Percentiles rank a stretch among this genome's conserved stretches.
Evolutionary conservation across 2,329 filamentous ascomycete genomes (phyloP).

Genomic region (Neopestalotiopsis clavispora): DNA sequence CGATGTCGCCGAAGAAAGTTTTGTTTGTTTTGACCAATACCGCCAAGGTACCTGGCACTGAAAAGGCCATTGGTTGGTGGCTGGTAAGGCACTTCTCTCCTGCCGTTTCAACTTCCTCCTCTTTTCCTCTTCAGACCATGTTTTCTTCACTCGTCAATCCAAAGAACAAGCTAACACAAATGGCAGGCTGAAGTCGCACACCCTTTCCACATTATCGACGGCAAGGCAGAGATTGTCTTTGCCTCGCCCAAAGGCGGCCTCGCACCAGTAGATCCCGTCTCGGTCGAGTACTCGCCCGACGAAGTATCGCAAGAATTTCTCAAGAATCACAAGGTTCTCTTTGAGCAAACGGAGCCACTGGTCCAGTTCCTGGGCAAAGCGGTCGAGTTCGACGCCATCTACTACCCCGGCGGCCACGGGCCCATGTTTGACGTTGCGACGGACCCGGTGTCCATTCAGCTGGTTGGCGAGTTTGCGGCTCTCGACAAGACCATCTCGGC

Average conservation of each 20-base stretch:
- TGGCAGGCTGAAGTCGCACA: conserved; percentile 66
- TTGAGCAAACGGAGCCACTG: conserved; percentile 66
- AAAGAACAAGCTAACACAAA: not conserved
- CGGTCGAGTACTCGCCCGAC: conserved; percentile 62
- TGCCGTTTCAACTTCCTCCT: too few relatives aligned
- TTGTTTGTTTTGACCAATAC: conserved; percentile 74
- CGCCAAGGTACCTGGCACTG: conserved; percentile 51
- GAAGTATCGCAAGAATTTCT: conserved; percentile 46
- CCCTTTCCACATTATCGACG: conserved; percentile 61
- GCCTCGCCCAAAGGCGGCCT: conserved; percentile 53
- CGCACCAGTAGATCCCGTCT: conserved; percentile 65
- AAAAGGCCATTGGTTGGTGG: conserved; percentile 72
- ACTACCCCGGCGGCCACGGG: conserved; percentile 63
- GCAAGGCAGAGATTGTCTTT: conserved; percentile 58
- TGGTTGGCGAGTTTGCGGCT: conserved; percentile 66
- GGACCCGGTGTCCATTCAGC: conserved; percentile 58
- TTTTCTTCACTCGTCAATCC: not conserved
- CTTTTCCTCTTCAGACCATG: too few relatives aligned
- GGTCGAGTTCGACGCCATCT: conserved; percentile 66
- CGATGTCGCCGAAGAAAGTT: conserved; percentile 50
- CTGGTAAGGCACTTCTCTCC: conserved; percentile 49
- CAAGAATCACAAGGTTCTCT: conserved; percentile 61
- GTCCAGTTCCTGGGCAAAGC: conserved; percentile 60
- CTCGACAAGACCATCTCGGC: conserved; percentile 67
- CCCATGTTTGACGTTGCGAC: conserved; percentile 71